phyloP scores from a whole-genome alignment of 768 basidiomycete species.

The Naganishia friedmannii region DNA sequence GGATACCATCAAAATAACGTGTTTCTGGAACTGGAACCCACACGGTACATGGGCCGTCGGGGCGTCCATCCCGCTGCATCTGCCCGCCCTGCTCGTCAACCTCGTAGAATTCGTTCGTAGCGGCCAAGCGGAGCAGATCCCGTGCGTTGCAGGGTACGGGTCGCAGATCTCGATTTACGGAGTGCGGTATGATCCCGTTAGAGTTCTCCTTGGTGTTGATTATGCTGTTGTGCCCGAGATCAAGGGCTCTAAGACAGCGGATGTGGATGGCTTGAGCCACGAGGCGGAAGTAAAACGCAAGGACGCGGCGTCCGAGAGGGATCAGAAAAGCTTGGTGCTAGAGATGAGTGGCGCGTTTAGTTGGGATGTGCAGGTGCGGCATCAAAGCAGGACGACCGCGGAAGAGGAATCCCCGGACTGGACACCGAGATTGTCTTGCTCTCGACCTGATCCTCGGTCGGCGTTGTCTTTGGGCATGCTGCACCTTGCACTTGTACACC shows the following conservation, averaged over 20 bases:
- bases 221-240: conserved; percentile 74
- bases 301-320: neutral
- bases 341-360: neutral
- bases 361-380: conserved; percentile 32
- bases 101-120: conserved; percentile 71
- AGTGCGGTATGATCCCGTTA: conserved; percentile 72
- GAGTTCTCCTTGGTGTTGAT: conserved; percentile 76
- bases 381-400: conserved; percentile 42
- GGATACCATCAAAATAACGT: conserved; percentile 66
- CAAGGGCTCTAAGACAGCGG: conserved; percentile 52
- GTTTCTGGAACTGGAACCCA: conserved; percentile 93
- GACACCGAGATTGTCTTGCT: conserved; percentile 4
- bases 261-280: neutral
- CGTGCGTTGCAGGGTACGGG: conserved; percentile 73
- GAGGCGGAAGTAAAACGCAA: neutral
- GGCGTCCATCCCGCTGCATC: conserved; percentile 69
- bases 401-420: conserved; percentile 27
- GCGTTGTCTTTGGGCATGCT: conserved; percentile 39
- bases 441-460: conserved; percentile 36
- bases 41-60: conserved; percentile 80
- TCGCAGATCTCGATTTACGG: conserved; percentile 76
- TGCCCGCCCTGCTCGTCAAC: conserved; percentile 79
- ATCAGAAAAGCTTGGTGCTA: conserved; percentile 9
- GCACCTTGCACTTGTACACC: conserved; percentile 69
- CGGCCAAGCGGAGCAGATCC: conserved; percentile 64